phyloP scores from a whole-genome alignment of 371 early-diverging fungal species.

The Fennellomyces sp. region DNA sequence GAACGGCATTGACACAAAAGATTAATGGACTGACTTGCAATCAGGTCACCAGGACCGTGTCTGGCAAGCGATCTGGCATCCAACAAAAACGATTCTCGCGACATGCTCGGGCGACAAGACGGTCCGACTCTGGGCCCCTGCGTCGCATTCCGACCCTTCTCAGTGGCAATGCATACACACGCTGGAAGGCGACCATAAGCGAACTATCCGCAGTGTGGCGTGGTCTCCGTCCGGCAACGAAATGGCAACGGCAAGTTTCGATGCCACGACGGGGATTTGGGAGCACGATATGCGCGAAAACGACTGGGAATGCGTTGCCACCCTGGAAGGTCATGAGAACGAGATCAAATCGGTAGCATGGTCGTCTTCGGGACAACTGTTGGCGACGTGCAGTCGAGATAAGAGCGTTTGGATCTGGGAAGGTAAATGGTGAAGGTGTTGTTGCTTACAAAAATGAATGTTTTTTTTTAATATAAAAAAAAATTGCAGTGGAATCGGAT shows the following conservation, averaged over 20 bases:
- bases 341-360: conserved; percentile 95
- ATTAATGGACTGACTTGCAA: background rate
- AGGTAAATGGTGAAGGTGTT: conserved; percentile 36
- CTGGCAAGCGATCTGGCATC: conserved; percentile 94
- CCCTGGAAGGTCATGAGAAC: conserved; percentile 98
- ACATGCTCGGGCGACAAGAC: conserved; percentile 89
- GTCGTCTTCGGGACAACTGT: conserved; percentile 77
- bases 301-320: conserved; percentile 91
- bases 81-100: conserved; percentile 71
- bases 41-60: conserved; percentile 89
- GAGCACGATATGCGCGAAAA: conserved; percentile 55
- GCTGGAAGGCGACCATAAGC: conserved; percentile 86
- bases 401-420: conserved; percentile 99
- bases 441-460: background rate
- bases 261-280: conserved; percentile 93
- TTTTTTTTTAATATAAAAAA: background rate
- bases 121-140: conserved; percentile 81
- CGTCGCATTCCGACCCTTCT: conserved; percentile 36
- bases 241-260: conserved; percentile 93
- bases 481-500: conserved; percentile 58
- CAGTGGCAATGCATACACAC: conserved; percentile 79
- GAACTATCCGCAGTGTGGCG: conserved; percentile 89
- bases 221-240: conserved; percentile 80
- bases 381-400: conserved; percentile 95
- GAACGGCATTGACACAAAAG: background rate